Base-by-base conservation (phyloP, 345 rosid species). In the Gossypium herbaceum region DNA sequence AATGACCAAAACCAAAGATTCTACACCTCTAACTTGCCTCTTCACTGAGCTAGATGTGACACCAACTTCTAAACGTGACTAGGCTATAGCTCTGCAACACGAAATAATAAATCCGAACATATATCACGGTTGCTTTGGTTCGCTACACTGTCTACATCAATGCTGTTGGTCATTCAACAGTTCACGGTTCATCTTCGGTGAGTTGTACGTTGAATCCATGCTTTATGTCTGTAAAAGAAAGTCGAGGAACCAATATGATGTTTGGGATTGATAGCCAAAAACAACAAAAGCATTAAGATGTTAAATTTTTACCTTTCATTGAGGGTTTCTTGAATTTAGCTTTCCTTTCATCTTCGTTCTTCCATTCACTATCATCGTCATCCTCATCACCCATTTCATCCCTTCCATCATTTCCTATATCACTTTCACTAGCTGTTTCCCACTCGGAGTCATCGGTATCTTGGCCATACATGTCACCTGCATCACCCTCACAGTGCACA, bases 391-490 rank as follows among this genome's bases (percentile, higher is more conserved):
- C 91, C 88, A 90, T 85, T 75, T 85, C 88, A 78, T 85, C 94
- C 77, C 92, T 83, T 64, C 92, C 94, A 50, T 91, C 98, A 76
- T 91, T 87, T 80, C 94, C 99, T 47, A 90, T 89, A 74, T 95
- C 98, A 29, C 98, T 95, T 83, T 90, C 99, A 41, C 98, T 95
- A 0, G 92, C 99, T 22, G 98, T 95, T 77, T 95, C 98, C 99
- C 99, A 95, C 56, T 93, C 99, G 1, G 99, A 95, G 81, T 85
- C 97, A 77, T 93, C 98, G 8, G 81, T 85, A 29, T 89, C 97
- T 55, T 84, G 97, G 13, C 96, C 97, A 76, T 87, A 89, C 70
- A 85, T 73, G 76, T 87, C 91, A 41, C 88, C 82, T 59, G 79
- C 87, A 63, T 88, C 92, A 7, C 92, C 94, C 79, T 88, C 92